Evolutionary conservation across 1,284 basidiomycete species (phyloP), one percentile per base, ranked within the genome.

Genomic region (Microbotryomycetes sp.): DNA sequence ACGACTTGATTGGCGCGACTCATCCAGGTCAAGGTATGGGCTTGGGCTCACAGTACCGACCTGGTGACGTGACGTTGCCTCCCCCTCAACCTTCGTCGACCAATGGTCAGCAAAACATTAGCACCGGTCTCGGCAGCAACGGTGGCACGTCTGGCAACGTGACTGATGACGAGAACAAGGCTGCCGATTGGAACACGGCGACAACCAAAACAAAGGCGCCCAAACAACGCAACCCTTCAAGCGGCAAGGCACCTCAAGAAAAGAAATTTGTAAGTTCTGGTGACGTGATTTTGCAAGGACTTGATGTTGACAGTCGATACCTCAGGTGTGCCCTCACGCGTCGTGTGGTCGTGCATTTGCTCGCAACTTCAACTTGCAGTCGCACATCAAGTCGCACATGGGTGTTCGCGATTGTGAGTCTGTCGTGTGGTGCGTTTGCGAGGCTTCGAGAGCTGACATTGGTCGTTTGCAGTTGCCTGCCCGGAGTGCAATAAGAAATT

Each of bases 401-500:
- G 67, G 67, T 5, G 59, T 69, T 12, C 65, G 67, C 6, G 67
- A 69, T 23, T 69, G 62, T 69, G 48, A 47, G 61, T 58, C 4
- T 15, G 31, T 9, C 45, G 15, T 16, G 9, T 22, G 7, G 4
- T 16, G 29, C 25, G n/a, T 12, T 19, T 5, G 14, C 15, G 7
- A 23, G 4, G 7, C 30, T 4, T 9, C 12, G 2, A 7, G 15
- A 19, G 15, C 12, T 49, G 19, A 22, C 36, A 25, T 22, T 22
- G 6, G 14, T 22, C n/a, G 1, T n/a, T 22, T 6, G 16, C 54
- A 65, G 66, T 63, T 62, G 61, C 60, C n/a, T 69, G 67, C 57
- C 67, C 65, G 14, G 65, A 67, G 42, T 69, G 67, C 61, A 49
- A 46, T 29, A 69, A 69, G 51, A 58, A 56, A 22, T 69, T 69